A percentile compares a stretch with the other conserved stretches of the same genome.
phyloP scores from a whole-genome alignment of 2,329 filamentous ascomycete species.

The Lachnellula suecica region DNA sequence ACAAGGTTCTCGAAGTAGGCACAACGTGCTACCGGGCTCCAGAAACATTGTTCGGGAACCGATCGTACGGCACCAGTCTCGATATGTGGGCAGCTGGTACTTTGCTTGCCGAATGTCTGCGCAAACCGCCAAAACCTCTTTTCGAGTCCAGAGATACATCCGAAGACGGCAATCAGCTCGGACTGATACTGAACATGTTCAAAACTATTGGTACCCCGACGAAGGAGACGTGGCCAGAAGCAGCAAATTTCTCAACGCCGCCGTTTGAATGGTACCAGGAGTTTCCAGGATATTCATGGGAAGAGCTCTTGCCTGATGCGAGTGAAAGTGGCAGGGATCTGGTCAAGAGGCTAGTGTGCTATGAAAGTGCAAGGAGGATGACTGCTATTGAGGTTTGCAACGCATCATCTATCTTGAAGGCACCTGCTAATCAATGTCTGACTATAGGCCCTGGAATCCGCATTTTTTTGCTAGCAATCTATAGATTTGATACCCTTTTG shows the following conservation, averaged over 20 bases:
- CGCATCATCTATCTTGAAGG: background rate
- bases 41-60: slow-evolving; percentile 84
- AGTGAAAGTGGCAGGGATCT: slow-evolving; percentile 61
- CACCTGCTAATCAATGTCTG: background rate
- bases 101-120: slow-evolving; percentile 75
- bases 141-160: slow-evolving; percentile 74
- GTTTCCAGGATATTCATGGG: slow-evolving; percentile 69
- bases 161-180: slow-evolving; percentile 88
- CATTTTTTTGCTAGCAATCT: background rate
- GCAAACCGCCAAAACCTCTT: slow-evolving; percentile 55
- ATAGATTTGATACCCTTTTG: background rate
- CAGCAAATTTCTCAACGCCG: slow-evolving; percentile 61
- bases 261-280: slow-evolving; percentile 89
- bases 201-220: slow-evolving; percentile 86
- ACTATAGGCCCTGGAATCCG: slow-evolving; percentile 4
- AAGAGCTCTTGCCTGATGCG: slow-evolving; percentile 63
- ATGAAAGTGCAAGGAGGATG: slow-evolving; percentile 66
- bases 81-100: slow-evolving; percentile 91
- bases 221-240: slow-evolving; percentile 79
- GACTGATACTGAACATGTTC: slow-evolving; percentile 89
- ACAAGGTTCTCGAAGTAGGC: slow-evolving; percentile 89
- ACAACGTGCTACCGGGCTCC: slow-evolving; percentile 90
- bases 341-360: slow-evolving; percentile 67
- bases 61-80: slow-evolving; percentile 66
- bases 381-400: slow-evolving; percentile 60